Evolutionary conservation across 345 rosid genomes (phyloP), one percentile per base, ranked within the genome.

Genomic region (Euphorbia peplus): DNA sequence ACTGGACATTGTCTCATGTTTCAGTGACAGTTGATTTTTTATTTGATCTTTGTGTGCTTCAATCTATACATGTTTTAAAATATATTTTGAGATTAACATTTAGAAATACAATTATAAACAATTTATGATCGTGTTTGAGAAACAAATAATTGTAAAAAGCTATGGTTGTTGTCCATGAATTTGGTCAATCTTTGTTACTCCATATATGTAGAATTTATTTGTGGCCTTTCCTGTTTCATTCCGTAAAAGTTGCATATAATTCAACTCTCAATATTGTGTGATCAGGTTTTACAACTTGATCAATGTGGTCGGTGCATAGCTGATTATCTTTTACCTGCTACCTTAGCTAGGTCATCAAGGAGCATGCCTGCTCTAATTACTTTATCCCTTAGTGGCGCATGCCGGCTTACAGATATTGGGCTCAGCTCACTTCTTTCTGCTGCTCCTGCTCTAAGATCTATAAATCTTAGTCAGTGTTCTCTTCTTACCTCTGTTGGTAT

Each of bases 261-360:
- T 73, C 67, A 60, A 67, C 10, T 55, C 50, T 73, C 44, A 61
- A 46, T 70, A 30, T 73, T 73, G 73, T 72, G 76, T 69, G 64
- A 63, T 70, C 85, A 90, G 98, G 90, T 93, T 73, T 83, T 93
- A 67, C 98, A 93, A 76, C 92, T 93, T 37, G 92, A 88, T 72
- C 83, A 77, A 58, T 85, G 95, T 80, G 98, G 98, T 14, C 89
- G 87, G 62, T 89, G 97, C 76, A 46, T 93, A 86, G 66, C 95
- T 48, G 98, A 93, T 81, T 82, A 82, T 66, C 25, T 63, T 32
- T 26, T 93, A 68, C 74, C 19, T 48, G 68, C 76, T 59, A 83
- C 92, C 78, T 73, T 89, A 74, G 89, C 85, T 50, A 76, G 70
- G 70, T 83, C 90, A 61, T 61, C 82, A 41, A 75, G 81, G 50